phyloP scores from a whole-genome alignment of 1,139 yeast genomes.

The Yamadazyma diospyri region DNA sequence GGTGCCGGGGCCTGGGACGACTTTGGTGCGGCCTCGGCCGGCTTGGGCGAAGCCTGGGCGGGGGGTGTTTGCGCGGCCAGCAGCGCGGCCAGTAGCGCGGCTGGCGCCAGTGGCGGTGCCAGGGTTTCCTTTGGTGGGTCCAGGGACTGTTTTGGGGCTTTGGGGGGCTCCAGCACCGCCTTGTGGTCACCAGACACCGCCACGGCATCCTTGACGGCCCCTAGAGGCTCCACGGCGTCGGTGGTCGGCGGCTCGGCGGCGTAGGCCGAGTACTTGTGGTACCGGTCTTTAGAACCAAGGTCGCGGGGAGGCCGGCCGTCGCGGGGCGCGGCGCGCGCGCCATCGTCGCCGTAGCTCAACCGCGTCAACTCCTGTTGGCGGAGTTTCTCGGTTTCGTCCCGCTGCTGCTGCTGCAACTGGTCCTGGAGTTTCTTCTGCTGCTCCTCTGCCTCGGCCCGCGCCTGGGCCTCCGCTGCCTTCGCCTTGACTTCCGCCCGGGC shows the following conservation, averaged over 20 bases:
- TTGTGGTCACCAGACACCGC: too few relatives aligned
- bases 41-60: too few relatives aligned
- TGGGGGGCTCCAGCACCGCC: too few relatives aligned
- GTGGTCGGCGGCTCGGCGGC: not conserved
- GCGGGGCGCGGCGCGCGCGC: conserved; percentile 10
- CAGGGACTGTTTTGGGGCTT: too few relatives aligned
- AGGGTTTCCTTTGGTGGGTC: too few relatives aligned
- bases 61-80: too few relatives aligned
- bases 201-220: not conserved
- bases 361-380: conserved; percentile 12
- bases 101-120: too few relatives aligned
- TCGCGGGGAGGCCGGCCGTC: conserved; percentile 22
- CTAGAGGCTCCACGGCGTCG: not conserved
- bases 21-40: too few relatives aligned
- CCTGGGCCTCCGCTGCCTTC: conserved; percentile 21
- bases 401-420: conserved; percentile 4
- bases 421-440: conserved; percentile 2
- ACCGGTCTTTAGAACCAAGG: conserved; percentile 19
- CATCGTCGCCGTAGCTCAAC: conserved; percentile 22
- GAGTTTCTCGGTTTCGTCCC: conserved; percentile 3
- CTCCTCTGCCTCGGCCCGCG: conserved; percentile 12
- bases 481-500: conserved; percentile 15
- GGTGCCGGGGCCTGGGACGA: too few relatives aligned
- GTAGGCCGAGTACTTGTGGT: conserved; percentile 30
- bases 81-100: too few relatives aligned